Evolutionary conservation across 1,284 basidiomycete genomes (phyloP).

Genomic region (Leccinum pachyderme): DNA sequence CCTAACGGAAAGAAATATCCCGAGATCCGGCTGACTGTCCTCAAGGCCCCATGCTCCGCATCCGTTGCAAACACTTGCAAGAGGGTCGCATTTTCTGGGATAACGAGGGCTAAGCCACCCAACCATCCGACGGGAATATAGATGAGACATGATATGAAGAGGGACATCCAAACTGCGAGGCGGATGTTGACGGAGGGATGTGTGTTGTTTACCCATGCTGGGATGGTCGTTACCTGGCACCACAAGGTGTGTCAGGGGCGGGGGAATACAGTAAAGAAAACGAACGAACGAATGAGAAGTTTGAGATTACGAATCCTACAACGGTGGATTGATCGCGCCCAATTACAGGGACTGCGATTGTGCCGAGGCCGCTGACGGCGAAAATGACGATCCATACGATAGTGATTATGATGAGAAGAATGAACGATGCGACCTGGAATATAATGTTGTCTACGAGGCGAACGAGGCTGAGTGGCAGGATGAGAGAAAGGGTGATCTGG

Average conservation of each 20-base stretch:
- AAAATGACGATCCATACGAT: constrained; percentile 21
- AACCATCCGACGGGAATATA: constrained; percentile 27
- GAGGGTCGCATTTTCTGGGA: constrained; percentile 13
- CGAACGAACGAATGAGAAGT: constrained; percentile 24
- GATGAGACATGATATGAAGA: constrained; percentile 25
- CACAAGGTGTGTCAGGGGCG: background rate
- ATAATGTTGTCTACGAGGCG: constrained; percentile 27
- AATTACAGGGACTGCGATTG: constrained; percentile 9
- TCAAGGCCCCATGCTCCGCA: constrained; percentile 1
- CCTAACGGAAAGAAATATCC: constrained; percentile 26
- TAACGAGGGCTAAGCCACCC: constrained; percentile 17
- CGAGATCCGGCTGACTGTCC: constrained; percentile 14
- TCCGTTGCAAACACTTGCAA: constrained; percentile 16
- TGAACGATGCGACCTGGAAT: constrained; percentile 24
- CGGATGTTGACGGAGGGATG: constrained; percentile 23
- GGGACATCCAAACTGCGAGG: constrained; percentile 21
- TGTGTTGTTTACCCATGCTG: constrained; percentile 29
- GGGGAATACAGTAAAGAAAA: background rate
- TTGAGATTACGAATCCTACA: constrained; percentile 25
- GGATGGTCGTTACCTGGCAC: constrained; percentile 23
- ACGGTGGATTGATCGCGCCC: constrained; percentile 19
- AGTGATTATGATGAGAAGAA: constrained; percentile 21
- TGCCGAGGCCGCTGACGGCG: constrained; percentile 10
- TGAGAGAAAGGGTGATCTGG: constrained; percentile 21
- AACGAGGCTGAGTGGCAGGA: constrained; percentile 25